Conservation (phyloP, 352 stramenopile species). For the Phytophthora crassamura region DNA sequence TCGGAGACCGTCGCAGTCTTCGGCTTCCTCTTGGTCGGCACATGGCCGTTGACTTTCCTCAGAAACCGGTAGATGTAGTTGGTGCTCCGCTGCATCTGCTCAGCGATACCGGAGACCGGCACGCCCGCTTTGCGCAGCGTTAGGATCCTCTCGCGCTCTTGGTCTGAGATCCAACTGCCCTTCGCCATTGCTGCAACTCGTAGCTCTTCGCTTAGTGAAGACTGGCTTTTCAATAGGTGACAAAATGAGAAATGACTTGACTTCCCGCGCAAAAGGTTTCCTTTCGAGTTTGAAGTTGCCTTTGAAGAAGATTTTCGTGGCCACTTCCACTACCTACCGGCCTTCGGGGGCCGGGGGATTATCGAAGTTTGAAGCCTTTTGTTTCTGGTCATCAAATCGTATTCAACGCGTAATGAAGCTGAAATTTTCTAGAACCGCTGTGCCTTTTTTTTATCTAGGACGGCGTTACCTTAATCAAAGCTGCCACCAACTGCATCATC, state of each 20-base stretch:
- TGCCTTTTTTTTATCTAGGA: no score
- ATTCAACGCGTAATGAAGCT: no score
- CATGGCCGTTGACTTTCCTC: slow-evolving; percentile 22
- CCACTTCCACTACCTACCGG: slow-evolving; percentile 2
- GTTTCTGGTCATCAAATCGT: no score
- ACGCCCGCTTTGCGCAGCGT: slow-evolving; percentile 49
- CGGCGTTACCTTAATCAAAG: no score
- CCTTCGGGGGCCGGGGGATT: no score
- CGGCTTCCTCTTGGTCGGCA: slow-evolving; percentile 26
- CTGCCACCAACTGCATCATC: no score
- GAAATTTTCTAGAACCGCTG: no score
- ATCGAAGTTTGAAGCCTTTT: no score
- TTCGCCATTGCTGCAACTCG: slow-evolving; percentile 43
- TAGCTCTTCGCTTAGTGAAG: slow-evolving; percentile 3
- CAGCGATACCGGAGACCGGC: slow-evolving; percentile 45
- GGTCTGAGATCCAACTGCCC: slow-evolving; percentile 46
- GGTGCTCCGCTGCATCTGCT: slow-evolving; percentile 41
- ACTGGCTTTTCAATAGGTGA: not conserved
- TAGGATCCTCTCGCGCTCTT: slow-evolving; percentile 49
- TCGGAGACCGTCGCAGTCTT: slow-evolving; percentile 1
- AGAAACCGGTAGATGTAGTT: slow-evolving; percentile 47
- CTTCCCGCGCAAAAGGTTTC: slow-evolving; percentile 32
- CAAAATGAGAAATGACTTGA: slow-evolving; percentile 22
- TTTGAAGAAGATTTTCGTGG: slow-evolving; percentile 20
- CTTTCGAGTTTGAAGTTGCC: slow-evolving; percentile 31